phyloP scores from a whole-genome alignment of 1,284 basidiomycete genomes.

The Fistulina hepatica region DNA sequence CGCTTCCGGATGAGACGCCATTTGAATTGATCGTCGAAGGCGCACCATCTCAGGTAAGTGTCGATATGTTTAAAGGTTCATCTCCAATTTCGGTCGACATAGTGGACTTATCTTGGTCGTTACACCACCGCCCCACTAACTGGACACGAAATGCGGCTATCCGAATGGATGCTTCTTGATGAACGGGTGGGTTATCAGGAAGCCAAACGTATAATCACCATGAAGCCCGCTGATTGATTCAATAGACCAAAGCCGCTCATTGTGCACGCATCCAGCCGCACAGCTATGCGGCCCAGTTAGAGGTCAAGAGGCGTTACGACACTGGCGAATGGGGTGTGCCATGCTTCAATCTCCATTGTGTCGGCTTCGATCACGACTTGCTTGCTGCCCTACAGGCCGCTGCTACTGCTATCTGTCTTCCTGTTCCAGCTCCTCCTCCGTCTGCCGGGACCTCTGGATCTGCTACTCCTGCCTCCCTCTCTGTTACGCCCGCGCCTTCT shows the following conservation, averaged over 20 bases:
- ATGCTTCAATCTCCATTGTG: slow-evolving; percentile 21
- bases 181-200: slow-evolving; percentile 14
- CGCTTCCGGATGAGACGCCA: slow-evolving; percentile 3
- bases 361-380: slow-evolving; percentile 19
- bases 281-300: slow-evolving; percentile 9
- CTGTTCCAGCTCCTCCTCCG: too few relatives aligned
- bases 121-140: slow-evolving; percentile 15
- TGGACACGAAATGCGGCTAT: slow-evolving; percentile 19
- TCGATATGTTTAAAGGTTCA: not conserved
- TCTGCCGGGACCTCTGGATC: too few relatives aligned
- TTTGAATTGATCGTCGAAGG: slow-evolving; percentile 21
- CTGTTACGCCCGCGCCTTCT: too few relatives aligned
- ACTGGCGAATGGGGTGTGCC: slow-evolving; percentile 21
- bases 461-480: too few relatives aligned
- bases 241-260: slow-evolving; percentile 18
- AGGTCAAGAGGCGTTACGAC: slow-evolving; percentile 20
- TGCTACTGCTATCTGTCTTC: too few relatives aligned
- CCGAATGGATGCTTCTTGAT: slow-evolving; percentile 22
- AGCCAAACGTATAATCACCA: not conserved
- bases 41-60: slow-evolving; percentile 11
- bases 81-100: not conserved
- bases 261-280: slow-evolving; percentile 16
- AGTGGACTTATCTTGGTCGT: slow-evolving; percentile 23
- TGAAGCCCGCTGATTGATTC: not conserved
- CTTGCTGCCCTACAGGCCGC: slow-evolving; percentile 16